Percentiles rank a stretch among this genome's conserved stretches.
These are phyloP conservation scores for Penicillium sp. DNA, from an alignment of 2,329 filamentous ascomycete species.

Conservation along the genomic window DNA sequence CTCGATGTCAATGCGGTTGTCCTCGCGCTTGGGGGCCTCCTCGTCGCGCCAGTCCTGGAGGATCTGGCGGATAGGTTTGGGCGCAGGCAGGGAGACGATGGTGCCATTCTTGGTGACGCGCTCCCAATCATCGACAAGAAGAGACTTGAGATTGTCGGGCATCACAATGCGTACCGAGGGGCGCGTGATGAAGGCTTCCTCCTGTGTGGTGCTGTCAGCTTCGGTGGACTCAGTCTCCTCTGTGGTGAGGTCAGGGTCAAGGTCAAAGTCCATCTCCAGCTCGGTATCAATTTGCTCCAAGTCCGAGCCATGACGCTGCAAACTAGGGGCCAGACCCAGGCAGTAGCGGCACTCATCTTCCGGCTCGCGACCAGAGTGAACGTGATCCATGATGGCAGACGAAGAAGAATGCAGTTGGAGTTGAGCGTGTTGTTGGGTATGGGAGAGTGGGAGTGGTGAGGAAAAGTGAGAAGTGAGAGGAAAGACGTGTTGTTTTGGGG, in stretches of 20 bases:
- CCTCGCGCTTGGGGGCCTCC: constrained; percentile 65
- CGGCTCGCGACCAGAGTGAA: too few species aligned
- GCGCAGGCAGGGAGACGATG: constrained; percentile 78
- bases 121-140: constrained; percentile 98
- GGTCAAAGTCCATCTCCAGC: background rate
- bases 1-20: constrained; percentile 62
- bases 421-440: background rate
- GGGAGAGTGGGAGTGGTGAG: background rate
- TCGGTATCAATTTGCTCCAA: too few species aligned
- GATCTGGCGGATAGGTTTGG: constrained; percentile 70
- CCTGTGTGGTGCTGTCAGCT: constrained; percentile 53
- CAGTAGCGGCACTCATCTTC: too few species aligned
- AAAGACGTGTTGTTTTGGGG: background rate
- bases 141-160: constrained; percentile 83
- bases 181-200: constrained; percentile 79
- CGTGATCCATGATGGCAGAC: too few species aligned
- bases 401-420: too few species aligned
- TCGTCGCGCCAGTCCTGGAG: constrained; percentile 74
- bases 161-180: constrained; percentile 83
- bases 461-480: background rate
- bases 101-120: constrained; percentile 95
- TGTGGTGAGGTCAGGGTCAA: background rate
- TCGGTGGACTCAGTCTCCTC: background rate
- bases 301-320: too few species aligned
- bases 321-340: too few species aligned